Evolutionary conservation across 768 basidiomycete genomes (phyloP).

Genomic region (Lactarius trivialis): DNA sequence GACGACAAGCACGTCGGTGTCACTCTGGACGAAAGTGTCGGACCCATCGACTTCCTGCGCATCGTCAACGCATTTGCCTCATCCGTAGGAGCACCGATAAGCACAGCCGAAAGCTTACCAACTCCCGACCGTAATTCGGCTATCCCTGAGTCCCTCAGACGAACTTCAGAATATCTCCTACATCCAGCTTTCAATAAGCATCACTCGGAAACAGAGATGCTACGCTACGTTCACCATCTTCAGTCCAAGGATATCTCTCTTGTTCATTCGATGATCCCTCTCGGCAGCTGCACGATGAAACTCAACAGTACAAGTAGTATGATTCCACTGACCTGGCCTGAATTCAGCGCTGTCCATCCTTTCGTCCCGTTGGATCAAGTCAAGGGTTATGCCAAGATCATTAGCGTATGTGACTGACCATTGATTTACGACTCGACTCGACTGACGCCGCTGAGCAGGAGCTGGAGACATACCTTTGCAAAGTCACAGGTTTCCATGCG

Average conservation of each 20-base stretch:
- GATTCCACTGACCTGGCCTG: slow-evolving; percentile 93
- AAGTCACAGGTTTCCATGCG: slow-evolving; percentile 92
- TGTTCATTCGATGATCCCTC: slow-evolving; percentile 92
- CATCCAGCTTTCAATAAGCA: slow-evolving; percentile 95
- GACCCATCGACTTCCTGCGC: slow-evolving; percentile 62
- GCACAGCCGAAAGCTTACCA: slow-evolving; percentile 41
- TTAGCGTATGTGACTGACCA: slow-evolving; percentile 45
- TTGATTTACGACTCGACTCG: background rate
- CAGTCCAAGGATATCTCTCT: slow-evolving; percentile 93
- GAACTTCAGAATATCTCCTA: slow-evolving; percentile 64
- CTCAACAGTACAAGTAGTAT: slow-evolving; percentile 97
- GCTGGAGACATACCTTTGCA: slow-evolving; percentile 84
- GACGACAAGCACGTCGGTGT: slow-evolving; percentile 75
- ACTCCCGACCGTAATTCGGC: slow-evolving; percentile 34
- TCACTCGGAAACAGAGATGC: slow-evolving; percentile 98
- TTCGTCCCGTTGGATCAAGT: slow-evolving; percentile 90
- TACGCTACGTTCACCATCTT: slow-evolving; percentile 92
- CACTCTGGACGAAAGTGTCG: slow-evolving; percentile 88
- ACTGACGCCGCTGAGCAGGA: slow-evolving; percentile 46
- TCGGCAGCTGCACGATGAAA: slow-evolving; percentile 97
- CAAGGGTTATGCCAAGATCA: slow-evolving; percentile 74
- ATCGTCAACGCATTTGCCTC: slow-evolving; percentile 79
- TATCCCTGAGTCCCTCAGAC: slow-evolving; percentile 52
- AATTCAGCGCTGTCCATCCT: slow-evolving; percentile 86
- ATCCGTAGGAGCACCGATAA: slow-evolving; percentile 45